These are phyloP conservation scores for Psilocybe cyanescens DNA, from an alignment of 768 basidiomycete species.

Conservation along the genomic window DNA sequence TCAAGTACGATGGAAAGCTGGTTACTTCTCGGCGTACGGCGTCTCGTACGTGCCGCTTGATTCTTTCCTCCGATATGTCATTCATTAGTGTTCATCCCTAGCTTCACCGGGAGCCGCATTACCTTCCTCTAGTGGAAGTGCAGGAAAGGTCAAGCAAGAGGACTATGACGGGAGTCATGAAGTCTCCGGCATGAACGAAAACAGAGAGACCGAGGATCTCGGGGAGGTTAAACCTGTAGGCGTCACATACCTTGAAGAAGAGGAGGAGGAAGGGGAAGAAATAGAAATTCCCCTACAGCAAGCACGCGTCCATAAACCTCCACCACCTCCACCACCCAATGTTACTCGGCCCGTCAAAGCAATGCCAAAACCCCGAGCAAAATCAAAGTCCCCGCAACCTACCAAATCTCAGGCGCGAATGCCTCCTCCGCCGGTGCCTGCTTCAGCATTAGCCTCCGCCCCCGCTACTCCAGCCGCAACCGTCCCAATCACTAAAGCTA, in stretches of 20 bases:
- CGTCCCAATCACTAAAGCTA: conserved; percentile 15
- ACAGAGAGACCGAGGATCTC: conserved; percentile 44
- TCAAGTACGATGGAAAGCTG: conserved; percentile 55
- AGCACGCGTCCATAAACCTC: conserved; percentile 34
- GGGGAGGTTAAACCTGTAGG: conserved; percentile 26
- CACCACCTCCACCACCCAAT: conserved; percentile 31
- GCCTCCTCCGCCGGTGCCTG: background rate
- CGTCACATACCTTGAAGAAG: conserved; percentile 32
- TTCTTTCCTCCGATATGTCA: conserved; percentile 1
- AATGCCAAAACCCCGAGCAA: conserved; percentile 23
- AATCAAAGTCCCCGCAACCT: conserved; percentile 34
- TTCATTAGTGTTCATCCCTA: conserved; percentile 11
- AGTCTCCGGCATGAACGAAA: conserved; percentile 26
- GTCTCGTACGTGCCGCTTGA: conserved; percentile 34
- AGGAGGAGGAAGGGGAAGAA: conserved; percentile 32
- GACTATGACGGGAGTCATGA: conserved; percentile 11
- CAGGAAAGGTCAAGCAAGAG: conserved; percentile 21
- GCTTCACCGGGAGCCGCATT: conserved; percentile 13
- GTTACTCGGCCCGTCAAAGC: conserved; percentile 30
- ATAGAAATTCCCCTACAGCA: conserved; percentile 29
- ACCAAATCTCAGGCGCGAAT: conserved; percentile 16
- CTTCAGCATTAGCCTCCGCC: background rate
- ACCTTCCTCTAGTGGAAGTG: conserved; percentile 8
- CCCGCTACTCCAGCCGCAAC: conserved; percentile 14
- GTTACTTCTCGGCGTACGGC: conserved; percentile 27